Evolutionary conservation across 2,329 filamentous ascomycete genomes (phyloP), one percentile per base, ranked within the genome.

Genomic region (Stachybotrys elegans): DNA sequence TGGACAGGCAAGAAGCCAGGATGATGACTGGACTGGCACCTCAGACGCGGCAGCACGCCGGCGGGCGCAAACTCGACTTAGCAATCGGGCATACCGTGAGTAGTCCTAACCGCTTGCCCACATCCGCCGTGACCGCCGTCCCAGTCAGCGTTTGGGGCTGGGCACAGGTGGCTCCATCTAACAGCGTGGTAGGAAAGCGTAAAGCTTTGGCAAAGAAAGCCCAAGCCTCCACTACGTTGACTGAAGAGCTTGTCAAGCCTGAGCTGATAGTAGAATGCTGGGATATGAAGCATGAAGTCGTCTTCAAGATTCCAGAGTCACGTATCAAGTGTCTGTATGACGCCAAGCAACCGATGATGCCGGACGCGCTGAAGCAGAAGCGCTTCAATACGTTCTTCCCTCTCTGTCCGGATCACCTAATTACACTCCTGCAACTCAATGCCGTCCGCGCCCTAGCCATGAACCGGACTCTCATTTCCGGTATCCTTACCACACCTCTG

Each of bases 11-110:
- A 60, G 48, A 54, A 58, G 50, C 44, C 54, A 39, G 22, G 59
- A 70, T 48, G 70, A 73, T 42, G 63, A 72, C 55, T 73, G 71
- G 69, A 72, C 68, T 29, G 71, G 70, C 4, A 64, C 57, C 20
- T 70, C 51, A 14, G 63, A 72, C 60, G 61, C 65, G 3, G 64
- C 60, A 48, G 60, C 59, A 47, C 63, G 71, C 20, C 61, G 70
- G 48, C 53, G 62, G 44, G 60, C 60, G 47, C 71, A 73, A 57
- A 73, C 64, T 46, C 64, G 70, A 57, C 62, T 72, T 20, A 72
- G 71, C 41, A 67, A 64, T 52, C 68, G 70, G 46, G 69, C 68
- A 52, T 70, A 71, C 21, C 17, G 35, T 38, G 14, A 38, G 35
- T 38, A 19, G 31, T n/a, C n/a, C n/a, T n/a, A n/a, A n/a, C n/a